Base-by-base conservation (phyloP, 805 yeast species). In the Diddensiella santjacobensis region DNA sequence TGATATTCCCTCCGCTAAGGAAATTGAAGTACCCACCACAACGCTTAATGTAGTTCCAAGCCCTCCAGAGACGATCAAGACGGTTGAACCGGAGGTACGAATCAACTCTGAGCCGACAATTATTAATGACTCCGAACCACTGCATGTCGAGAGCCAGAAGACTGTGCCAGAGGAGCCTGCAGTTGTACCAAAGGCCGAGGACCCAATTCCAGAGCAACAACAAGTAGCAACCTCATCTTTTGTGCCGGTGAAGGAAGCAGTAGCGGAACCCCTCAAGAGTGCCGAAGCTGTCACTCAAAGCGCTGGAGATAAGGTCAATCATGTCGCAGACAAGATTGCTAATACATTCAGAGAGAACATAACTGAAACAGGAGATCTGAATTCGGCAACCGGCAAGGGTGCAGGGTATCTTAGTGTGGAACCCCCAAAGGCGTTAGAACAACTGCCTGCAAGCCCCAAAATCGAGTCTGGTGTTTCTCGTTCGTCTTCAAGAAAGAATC, bases 281-380 rank as follows among this genome's bases (percentile, higher is more conserved):
- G 37, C 47, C 10, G 44, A 26, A 2, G 53, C 53, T 18, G 51
- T 47, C 19, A 23, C 40, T 17, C 18, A 22, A 11, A 40, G 38
- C 18, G 41, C 23, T 13, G n/a, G 29, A 13, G 44, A 31, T n/a
- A 39, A 36, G 38, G 20, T 35, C 15, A 8, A 35, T 17, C 38
- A 35, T 15, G 18, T 17, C 18, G 38, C 38, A 8, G 38, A 35
- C 8, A 35, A 35, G 20, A 8, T 35, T 6, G 20, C 18, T 35
- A 8, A 13, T 17, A 15, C 38, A 10, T 35, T 35, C 20, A 35
- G 18, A 15, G 38, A 35, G 38, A 15, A 35, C 20, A 35, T 35
- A 17, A 35, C 18, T 35, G 38, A 35, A 17, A 13, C 38, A 10
- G 20, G 38, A 8, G 38, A 35, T 6, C 31, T 26, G 31, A 26